Evolutionary conservation across 23 red algal genomes (phyloP).

Genomic region (Gracilariopsis chorda): DNA sequence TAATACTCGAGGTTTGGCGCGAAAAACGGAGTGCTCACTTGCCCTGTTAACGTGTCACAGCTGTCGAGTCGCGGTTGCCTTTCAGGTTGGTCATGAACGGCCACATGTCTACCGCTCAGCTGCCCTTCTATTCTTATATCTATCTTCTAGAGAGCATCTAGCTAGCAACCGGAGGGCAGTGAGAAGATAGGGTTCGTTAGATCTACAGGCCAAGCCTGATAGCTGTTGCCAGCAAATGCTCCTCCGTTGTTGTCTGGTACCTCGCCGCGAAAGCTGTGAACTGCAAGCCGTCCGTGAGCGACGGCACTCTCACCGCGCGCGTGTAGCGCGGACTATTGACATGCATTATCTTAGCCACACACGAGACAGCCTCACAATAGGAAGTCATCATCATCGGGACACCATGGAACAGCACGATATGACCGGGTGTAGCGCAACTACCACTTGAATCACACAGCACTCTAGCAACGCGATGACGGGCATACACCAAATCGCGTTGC

Average conservation of each 20-base stretch:
- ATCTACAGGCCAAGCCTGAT: neutral
- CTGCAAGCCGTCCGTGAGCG: neutral
- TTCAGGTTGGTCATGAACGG: no score
- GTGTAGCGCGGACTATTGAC: conserved; percentile 18
- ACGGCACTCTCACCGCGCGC: neutral
- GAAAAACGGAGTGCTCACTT: no score
- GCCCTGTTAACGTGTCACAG: no score
- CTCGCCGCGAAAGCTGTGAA: conserved; percentile 29
- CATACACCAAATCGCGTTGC: neutral
- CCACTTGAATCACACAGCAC: conserved; percentile 19
- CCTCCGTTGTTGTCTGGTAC: conserved; percentile 13
- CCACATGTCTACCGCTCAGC: no score
- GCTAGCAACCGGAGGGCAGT: no score
- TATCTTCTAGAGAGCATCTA: no score
- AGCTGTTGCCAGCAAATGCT: neutral
- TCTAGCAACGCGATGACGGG: neutral
- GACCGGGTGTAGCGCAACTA: conserved; percentile 31
- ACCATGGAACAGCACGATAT: conserved; percentile 17
- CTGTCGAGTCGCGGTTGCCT: no score
- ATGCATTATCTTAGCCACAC: neutral
- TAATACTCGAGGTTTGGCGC: no score
- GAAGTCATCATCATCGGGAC: conserved; percentile 29
- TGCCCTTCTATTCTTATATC: no score
- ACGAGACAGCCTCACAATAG: neutral
- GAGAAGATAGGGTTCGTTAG: no score